These are phyloP conservation scores for Tetrapisispora nanseiensis DNA, from an alignment of 805 yeast species.

Conservation along the genomic window DNA sequence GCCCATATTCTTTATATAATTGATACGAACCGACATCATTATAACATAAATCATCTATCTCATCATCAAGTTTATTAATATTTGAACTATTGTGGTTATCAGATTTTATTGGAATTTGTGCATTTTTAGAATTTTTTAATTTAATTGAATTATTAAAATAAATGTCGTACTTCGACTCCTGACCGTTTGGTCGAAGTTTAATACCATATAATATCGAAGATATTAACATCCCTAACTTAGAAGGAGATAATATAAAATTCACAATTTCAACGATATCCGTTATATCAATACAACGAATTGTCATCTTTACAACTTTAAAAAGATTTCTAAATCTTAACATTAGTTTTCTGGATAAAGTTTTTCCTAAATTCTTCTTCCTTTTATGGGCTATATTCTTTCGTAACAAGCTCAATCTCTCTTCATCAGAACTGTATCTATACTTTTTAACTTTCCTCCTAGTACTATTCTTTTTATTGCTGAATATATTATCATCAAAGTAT, in stretches of 20 bases:
- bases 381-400: neutral
- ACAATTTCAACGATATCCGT: neutral
- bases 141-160: neutral
- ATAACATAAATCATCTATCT: neutral
- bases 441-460: neutral
- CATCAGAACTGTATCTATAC: conserved; percentile 1
- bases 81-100: neutral
- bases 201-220: conserved; percentile 18
- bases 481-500: neutral
- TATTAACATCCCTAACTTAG: conserved; percentile 20
- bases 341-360: neutral
- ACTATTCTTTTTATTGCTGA: neutral
- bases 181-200: conserved; percentile 5
- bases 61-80: neutral
- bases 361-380: neutral
- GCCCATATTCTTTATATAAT: conserved; percentile 1
- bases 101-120: too few species aligned
- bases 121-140: too few species aligned
- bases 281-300: neutral
- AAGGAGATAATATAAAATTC: conserved; percentile 14
- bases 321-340: neutral
- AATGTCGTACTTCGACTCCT: neutral
- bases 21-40: neutral
- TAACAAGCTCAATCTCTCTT: neutral
- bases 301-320: neutral